These are phyloP conservation scores for Tetraselmis striata DNA, from an alignment of 139 green algal species.

Conservation along the genomic window DNA sequence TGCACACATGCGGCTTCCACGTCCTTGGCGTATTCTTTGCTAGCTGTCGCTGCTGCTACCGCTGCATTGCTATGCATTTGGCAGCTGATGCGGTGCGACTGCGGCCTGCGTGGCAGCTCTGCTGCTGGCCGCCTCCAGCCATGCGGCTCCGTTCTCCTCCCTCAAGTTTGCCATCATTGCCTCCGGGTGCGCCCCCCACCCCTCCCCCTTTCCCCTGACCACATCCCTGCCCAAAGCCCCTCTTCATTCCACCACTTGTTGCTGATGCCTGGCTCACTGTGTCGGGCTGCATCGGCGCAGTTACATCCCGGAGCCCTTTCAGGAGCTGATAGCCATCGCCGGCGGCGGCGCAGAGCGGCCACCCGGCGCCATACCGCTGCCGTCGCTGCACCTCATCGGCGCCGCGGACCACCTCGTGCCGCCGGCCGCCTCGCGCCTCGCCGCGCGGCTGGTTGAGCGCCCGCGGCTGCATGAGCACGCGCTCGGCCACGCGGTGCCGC, in stretches of 20 bases:
- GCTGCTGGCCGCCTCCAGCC: neutral
- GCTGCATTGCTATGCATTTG: no score
- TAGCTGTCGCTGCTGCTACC: no score
- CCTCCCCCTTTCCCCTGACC: neutral
- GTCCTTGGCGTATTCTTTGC: no score
- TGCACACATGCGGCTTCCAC: no score
- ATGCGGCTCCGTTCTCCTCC: neutral
- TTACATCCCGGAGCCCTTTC: slow-evolving; percentile 35
- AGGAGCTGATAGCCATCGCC: slow-evolving; percentile 8
- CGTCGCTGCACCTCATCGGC: slow-evolving; percentile 35
- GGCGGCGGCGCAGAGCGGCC: neutral
- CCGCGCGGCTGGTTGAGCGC: neutral
- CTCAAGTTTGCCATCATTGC: neutral
- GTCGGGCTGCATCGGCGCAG: no score
- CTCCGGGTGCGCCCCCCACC: neutral
- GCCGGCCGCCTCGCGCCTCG: neutral
- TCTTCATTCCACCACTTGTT: neutral
- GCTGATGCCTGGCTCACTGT: no score
- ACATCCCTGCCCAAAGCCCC: neutral
- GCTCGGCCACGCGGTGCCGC: slow-evolving; percentile 34
- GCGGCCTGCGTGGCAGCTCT: no score
- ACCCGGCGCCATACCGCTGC: slow-evolving; percentile 6
- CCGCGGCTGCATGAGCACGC: slow-evolving; percentile 22
- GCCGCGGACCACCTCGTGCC: slow-evolving; percentile 24
- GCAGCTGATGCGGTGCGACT: no score